Conservation (phyloP, 768 basidiomycete species). For the Lenzites betulinus region DNA sequence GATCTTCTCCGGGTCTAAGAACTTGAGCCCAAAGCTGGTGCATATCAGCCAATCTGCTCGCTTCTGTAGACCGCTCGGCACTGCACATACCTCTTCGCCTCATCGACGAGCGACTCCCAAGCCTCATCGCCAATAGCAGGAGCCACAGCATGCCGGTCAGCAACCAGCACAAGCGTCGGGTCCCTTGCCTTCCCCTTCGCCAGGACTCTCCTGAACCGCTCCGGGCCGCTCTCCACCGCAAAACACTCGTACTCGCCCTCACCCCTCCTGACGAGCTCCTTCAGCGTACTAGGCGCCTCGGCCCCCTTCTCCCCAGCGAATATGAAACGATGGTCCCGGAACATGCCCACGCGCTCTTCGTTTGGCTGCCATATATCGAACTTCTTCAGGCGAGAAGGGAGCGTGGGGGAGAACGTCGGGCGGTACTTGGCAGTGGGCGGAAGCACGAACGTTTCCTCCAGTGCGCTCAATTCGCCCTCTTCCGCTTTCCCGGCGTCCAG, state of each 20-base stretch:
- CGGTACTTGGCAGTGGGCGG: conserved; percentile 58
- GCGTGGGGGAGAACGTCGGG: conserved; percentile 54
- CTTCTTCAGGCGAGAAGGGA: conserved; percentile 50
- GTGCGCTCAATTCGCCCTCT: conserved; percentile 23
- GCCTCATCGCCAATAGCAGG: conserved; percentile 53
- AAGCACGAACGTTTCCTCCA: conserved; percentile 54
- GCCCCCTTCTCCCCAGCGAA: conserved; percentile 58
- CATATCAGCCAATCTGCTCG: neutral
- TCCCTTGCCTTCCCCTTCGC: conserved; percentile 53
- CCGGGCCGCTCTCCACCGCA: conserved; percentile 49
- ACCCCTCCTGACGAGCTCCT: conserved; percentile 57
- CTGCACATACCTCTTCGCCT: conserved; percentile 49
- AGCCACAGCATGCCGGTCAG: conserved; percentile 47
- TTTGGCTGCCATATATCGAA: conserved; percentile 68
- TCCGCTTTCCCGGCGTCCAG: conserved; percentile 49
- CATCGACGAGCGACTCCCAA: conserved; percentile 55
- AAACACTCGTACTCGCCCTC: conserved; percentile 66
- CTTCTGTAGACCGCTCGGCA: neutral
- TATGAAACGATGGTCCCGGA: conserved; percentile 56
- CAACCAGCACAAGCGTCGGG: conserved; percentile 48
- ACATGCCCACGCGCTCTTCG: conserved; percentile 58
- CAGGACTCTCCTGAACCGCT: conserved; percentile 54
- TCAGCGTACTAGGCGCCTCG: conserved; percentile 49
- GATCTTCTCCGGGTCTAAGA: conserved; percentile 50
- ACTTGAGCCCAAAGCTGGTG: conserved; percentile 42